A percentile compares a stretch with the other conserved stretches of the same genome.
Conservation (phyloP, 2,329 filamentous ascomycete genomes). For the Pseudogymnoascus sp. region DNA sequence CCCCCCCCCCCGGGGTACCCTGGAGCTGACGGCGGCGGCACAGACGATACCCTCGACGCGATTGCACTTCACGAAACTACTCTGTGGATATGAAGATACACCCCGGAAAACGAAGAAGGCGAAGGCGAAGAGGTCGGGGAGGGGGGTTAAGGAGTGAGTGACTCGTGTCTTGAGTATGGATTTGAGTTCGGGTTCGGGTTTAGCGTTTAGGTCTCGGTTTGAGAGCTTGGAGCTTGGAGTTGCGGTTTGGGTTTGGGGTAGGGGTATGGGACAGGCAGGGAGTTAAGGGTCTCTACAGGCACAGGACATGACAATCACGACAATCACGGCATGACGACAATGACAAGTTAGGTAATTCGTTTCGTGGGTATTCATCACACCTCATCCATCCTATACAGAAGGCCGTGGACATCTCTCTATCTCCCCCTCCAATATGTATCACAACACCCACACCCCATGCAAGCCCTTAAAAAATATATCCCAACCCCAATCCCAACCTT, state of each 20-base stretch:
- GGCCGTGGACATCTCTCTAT: slow-evolving; percentile 1
- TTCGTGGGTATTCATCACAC: not conserved
- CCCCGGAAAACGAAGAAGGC: slow-evolving; percentile 17
- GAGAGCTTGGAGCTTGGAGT: not conserved
- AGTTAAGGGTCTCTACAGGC: not conserved
- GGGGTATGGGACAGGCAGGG: too few relatives aligned
- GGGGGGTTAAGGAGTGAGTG: not conserved
- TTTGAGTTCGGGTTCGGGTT: not conserved
- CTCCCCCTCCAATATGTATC: not conserved
- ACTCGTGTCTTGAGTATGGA: not conserved
- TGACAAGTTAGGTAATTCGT: not conserved
- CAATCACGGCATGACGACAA: not conserved
- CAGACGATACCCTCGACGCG: slow-evolving; percentile 50
- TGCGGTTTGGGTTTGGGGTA: not conserved
- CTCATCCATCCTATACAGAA: not conserved
- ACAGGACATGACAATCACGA: not conserved
- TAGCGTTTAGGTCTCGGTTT: not conserved
- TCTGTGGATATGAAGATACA: slow-evolving; percentile 45
- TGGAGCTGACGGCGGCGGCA: too few relatives aligned
- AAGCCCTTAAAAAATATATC: not conserved
- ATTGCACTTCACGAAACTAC: slow-evolving; percentile 49
- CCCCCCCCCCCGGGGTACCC: not conserved
- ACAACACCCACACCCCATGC: not conserved
- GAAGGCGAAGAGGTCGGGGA: not conserved
- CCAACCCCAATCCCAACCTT: not conserved